These are phyloP conservation scores for Umbilicaria muhlenbergii DNA, from an alignment of 495 filamentous ascomycete genomes.

Conservation along the genomic window DNA sequence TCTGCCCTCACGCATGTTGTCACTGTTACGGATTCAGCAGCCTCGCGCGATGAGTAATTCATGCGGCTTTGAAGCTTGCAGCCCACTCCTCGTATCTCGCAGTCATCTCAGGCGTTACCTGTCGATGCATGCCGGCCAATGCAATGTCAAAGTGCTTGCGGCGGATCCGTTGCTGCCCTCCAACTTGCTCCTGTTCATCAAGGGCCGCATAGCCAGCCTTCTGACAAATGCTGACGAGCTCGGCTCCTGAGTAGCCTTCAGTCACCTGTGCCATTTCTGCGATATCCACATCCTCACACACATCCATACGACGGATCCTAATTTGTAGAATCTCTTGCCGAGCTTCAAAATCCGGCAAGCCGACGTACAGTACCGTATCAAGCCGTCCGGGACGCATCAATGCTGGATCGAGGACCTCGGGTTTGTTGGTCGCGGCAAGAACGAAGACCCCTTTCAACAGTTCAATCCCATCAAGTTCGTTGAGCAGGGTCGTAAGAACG, in stretches of 20 bases:
- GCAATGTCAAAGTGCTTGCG: slow-evolving; percentile 51
- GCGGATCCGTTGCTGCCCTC: slow-evolving; percentile 31
- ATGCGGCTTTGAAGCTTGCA: no score
- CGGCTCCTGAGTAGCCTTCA: slow-evolving; percentile 78
- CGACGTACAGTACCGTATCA: slow-evolving; percentile 81
- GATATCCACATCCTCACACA: slow-evolving; percentile 51
- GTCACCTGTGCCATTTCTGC: slow-evolving; percentile 48
- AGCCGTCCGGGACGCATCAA: slow-evolving; percentile 79
- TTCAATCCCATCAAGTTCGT: slow-evolving; percentile 95
- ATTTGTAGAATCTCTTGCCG: slow-evolving; percentile 64
- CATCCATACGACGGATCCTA: slow-evolving; percentile 39
- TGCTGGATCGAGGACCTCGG: slow-evolving; percentile 71
- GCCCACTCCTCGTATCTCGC: slow-evolving; percentile 52
- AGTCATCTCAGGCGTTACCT: slow-evolving; percentile 53
- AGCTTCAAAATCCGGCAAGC: slow-evolving; percentile 61
- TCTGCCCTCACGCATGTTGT: no score
- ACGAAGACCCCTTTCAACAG: slow-evolving; percentile 69
- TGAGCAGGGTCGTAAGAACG: slow-evolving; percentile 79
- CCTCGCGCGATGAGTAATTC: no score
- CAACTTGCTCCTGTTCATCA: slow-evolving; percentile 33
- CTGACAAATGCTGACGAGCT: slow-evolving; percentile 70
- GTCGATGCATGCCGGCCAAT: slow-evolving; percentile 41
- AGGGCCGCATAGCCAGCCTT: slow-evolving; percentile 44
- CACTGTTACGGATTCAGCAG: no score
- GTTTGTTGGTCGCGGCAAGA: slow-evolving; percentile 89